Percentiles rank a stretch among this genome's conserved stretches.
Conservation (phyloP, 1,284 basidiomycete genomes). For the Caloboletus firmus region DNA sequence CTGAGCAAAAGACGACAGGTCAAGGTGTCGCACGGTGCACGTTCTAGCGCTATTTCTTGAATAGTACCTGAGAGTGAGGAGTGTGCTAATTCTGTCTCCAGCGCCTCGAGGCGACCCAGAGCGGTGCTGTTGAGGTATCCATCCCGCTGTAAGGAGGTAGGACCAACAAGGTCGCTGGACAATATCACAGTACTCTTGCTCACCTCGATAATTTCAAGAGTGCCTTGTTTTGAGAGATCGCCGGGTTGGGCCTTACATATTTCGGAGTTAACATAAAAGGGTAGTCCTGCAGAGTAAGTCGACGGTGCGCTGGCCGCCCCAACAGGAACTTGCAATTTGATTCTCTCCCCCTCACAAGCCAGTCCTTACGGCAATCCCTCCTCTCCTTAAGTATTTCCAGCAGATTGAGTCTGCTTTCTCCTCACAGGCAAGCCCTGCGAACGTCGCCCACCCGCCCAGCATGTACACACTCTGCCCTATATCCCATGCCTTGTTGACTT, state of each 20-base stretch:
- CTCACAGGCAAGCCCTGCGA: not conserved
- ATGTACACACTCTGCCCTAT: slow-evolving; percentile 6
- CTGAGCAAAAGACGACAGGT: not conserved
- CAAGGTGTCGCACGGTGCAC: not conserved
- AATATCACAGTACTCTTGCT: not conserved
- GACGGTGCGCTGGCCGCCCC: no score
- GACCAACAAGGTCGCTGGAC: not conserved
- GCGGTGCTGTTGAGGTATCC: no score
- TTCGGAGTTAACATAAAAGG: slow-evolving; percentile 3
- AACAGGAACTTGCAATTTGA: not conserved
- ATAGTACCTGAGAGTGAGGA: not conserved
- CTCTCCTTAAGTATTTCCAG: not conserved
- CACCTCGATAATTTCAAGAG: no score
- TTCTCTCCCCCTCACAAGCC: slow-evolving; percentile 1
- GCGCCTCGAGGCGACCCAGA: not conserved
- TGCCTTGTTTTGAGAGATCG: slow-evolving; percentile 1
- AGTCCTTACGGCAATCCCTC: not conserved
- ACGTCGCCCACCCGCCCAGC: not conserved
- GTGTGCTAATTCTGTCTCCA: not conserved
- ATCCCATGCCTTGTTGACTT: slow-evolving; percentile 4
- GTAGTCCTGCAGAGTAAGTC: no score
- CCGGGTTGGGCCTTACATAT: not conserved
- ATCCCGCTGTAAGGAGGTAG: no score
- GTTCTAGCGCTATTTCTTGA: no score
- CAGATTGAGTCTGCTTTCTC: not conserved